These are phyloP conservation scores for Onygenales sp. DNA, from an alignment of 2,329 filamentous ascomycete species.

Conservation along the genomic window DNA sequence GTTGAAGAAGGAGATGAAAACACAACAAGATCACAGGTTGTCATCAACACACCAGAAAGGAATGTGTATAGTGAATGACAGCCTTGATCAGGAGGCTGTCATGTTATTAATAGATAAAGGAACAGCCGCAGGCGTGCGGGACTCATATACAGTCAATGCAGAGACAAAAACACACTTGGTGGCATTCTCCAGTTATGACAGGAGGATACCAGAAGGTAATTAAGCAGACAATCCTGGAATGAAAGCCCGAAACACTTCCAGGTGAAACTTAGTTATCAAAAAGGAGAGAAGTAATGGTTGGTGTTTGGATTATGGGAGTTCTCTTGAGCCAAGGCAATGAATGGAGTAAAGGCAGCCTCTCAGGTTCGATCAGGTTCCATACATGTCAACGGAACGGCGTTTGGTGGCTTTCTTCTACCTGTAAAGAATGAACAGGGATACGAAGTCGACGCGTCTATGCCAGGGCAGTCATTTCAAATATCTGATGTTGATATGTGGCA, in stretches of 20 bases:
- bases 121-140: not conserved
- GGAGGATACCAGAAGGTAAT: not conserved
- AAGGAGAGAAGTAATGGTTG: not conserved
- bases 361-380: slow-evolving; percentile 11
- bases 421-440: not conserved
- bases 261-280: not conserved
- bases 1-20: not conserved
- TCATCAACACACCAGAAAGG: not conserved
- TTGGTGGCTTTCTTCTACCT: not conserved
- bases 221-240: not conserved
- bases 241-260: not conserved
- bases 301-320: too few relatives aligned
- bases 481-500: too few relatives aligned
- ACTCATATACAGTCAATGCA: not conserved
- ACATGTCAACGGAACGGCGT: not conserved
- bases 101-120: not conserved
- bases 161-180: not conserved
- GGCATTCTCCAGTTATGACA: not conserved
- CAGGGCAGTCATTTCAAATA: not conserved
- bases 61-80: not conserved
- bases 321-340: not conserved
- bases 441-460: not conserved
- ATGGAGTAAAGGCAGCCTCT: not conserved
- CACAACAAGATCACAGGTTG: not conserved
- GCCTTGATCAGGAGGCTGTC: not conserved